Evolutionary conservation across 805 yeast species (phyloP).

Genomic region (Candida piceae): DNA sequence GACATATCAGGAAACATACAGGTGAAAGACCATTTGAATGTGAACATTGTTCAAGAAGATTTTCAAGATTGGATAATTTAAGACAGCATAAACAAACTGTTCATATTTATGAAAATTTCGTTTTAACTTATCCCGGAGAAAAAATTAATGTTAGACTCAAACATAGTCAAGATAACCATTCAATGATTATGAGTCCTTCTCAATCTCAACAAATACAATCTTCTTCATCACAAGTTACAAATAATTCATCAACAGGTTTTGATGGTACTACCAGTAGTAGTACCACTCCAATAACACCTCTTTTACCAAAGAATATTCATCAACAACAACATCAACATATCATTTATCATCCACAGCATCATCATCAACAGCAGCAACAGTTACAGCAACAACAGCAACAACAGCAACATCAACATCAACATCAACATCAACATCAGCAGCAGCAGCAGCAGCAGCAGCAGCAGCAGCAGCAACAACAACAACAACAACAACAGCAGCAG

Average conservation of each 20-base stretch:
- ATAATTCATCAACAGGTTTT: neutral
- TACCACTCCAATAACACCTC: neutral
- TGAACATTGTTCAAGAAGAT: conserved; percentile 71
- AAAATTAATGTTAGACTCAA: conserved; percentile 27
- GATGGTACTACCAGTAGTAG: neutral
- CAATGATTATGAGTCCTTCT: neutral
- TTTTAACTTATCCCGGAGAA: conserved; percentile 30
- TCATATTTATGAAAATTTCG: conserved; percentile 47
- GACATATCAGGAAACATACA: conserved; percentile 90
- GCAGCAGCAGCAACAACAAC: conserved; percentile 1
- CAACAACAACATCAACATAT: neutral
- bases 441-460: conserved; percentile 3
- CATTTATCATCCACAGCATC: no score
- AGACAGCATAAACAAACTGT: conserved; percentile 90
- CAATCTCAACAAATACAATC: neutral
- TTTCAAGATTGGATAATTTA: conserved; percentile 80
- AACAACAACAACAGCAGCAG: conserved; percentile 4
- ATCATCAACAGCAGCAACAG: no score
- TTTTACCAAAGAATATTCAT: neutral
- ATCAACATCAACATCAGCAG: neutral
- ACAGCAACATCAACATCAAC: neutral
- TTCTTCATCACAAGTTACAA: no score
- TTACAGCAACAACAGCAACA: neutral
- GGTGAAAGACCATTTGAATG: conserved; percentile 93
- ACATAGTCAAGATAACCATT: conserved; percentile 4